phyloP scores from a whole-genome alignment of 495 filamentous ascomycete species.

The Aspergillus sparsus region DNA sequence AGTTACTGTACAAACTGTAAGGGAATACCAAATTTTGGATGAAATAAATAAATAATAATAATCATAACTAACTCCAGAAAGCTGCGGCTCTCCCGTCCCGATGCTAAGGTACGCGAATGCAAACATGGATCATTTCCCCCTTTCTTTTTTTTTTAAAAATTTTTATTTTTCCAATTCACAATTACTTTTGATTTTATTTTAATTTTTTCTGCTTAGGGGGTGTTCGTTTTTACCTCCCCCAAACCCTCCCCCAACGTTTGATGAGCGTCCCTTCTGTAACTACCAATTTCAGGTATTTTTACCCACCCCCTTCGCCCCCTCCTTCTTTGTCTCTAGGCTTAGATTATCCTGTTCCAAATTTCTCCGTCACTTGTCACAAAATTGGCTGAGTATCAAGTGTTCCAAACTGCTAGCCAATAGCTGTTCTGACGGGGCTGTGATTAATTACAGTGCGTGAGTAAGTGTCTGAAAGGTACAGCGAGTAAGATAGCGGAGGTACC shows the following conservation, averaged over 20 bases:
- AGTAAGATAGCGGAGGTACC: slow-evolving; percentile 7
- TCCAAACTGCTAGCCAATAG: slow-evolving; percentile 1
- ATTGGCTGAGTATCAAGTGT: not conserved
- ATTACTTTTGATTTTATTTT: not conserved
- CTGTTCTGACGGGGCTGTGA: not conserved
- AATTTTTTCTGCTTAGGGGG: not conserved
- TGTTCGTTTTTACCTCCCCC: slow-evolving; percentile 2
- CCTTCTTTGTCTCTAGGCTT: not conserved
- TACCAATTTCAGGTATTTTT: slow-evolving; percentile 9
- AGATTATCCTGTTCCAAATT: not conserved
- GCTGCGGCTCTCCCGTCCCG: slow-evolving; percentile 42
- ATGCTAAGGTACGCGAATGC: slow-evolving; percentile 35
- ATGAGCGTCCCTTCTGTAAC: not conserved
- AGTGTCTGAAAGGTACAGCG: slow-evolving; percentile 1
- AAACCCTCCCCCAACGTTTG: slow-evolving; percentile 13
- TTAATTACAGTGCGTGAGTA: slow-evolving; percentile 3
- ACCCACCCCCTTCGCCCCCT: slow-evolving; percentile 9
- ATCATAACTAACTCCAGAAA: slow-evolving; percentile 9
- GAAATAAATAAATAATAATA: slow-evolving; percentile 5
- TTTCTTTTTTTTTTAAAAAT: slow-evolving; percentile 31
- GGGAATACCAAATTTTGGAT: not conserved
- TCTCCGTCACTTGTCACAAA: slow-evolving; percentile 1
- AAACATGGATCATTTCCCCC: slow-evolving; percentile 24
- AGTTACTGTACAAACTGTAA: not conserved
- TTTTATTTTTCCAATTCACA: slow-evolving; percentile 12